Conservation (phyloP, 139 green algal species). For the Chlorella sp. region DNA sequence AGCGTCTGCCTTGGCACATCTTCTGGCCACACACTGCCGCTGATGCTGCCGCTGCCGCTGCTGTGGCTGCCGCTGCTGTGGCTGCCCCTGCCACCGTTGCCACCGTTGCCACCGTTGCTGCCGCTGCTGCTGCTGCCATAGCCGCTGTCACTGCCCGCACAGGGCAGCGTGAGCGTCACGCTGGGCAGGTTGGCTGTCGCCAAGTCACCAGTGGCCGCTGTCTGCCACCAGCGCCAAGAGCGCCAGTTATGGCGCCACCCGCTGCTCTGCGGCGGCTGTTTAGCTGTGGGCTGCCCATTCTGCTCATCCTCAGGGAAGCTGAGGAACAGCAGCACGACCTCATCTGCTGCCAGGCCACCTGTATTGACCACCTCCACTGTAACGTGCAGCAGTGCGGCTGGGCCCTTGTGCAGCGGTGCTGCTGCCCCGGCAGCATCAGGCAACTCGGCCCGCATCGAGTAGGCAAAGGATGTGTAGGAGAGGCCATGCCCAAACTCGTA, state of each 20-base stretch:
- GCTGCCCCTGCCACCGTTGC: background rate
- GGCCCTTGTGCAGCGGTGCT: background rate
- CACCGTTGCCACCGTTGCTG: background rate
- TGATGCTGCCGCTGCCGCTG: background rate
- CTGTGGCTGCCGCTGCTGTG: background rate
- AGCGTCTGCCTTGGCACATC: background rate
- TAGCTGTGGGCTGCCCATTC: background rate
- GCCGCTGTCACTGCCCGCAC: background rate
- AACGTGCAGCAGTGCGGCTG: background rate
- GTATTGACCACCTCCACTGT: background rate
- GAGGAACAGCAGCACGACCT: slow-evolving; percentile 11
- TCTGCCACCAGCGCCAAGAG: too few relatives aligned
- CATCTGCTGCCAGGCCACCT: background rate
- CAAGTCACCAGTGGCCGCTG: too few relatives aligned
- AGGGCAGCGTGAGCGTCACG: too few relatives aligned
- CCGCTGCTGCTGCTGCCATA: background rate
- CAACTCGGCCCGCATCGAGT: background rate
- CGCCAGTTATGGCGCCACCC: background rate
- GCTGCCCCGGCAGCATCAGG: background rate
- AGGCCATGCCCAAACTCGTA: slow-evolving; percentile 48
- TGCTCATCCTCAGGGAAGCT: background rate
- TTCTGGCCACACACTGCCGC: background rate
- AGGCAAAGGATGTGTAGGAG: slow-evolving; percentile 45
- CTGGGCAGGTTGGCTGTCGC: too few relatives aligned
- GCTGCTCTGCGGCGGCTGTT: too few relatives aligned